Base-by-base conservation (phyloP, 169 alveolate species). In the Cryptosporidium ryanae region DNA sequence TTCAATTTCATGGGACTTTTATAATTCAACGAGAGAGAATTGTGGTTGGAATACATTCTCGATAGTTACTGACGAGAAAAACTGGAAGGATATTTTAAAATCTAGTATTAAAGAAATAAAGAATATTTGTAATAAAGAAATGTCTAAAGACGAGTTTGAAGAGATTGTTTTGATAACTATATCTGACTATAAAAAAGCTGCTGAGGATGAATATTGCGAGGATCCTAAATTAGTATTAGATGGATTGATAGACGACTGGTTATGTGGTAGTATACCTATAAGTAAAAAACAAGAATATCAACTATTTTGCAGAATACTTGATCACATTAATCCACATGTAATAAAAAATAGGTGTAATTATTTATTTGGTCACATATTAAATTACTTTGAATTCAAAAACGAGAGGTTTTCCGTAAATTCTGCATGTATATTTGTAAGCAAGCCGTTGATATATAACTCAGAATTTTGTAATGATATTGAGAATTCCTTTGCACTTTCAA, bases 1-100 rank as follows among this genome's bases (percentile, higher is more conserved):
- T 4, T 59, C 71, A n/a, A 32, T 61, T 3, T 76, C 87, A 18
- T 76, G 87, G 87, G 87, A 76, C 34, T 61, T 76, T 59, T 76
- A 76, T 21, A 76, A 76, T 55, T 76, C 87, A 1, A 34, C 87
- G 21, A 52, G 87, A 17, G 87, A 76, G 63, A 55, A 76, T 18
- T 76, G 87, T 21, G 68, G 87, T 12, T 76, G 87, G 87, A 76
- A 76, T 76, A 59, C 87, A 5, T 44, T 76, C 29, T 59, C 87
- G 17, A 76, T 76, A 17, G 71, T 61, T 21, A n/a, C 76, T 6
- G 25, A 59, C 32, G 68, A 59, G 43, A 18, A 31, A 7, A 10
- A 59, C 31, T 76, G 87, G 87, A 55, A 23, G 21, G 6, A 31
- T 12, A 49, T 59, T n/a, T 76, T 76, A 29, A 8, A 38, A 17